These are phyloP conservation scores for Boletus reticuloceps DNA, from an alignment of 768 basidiomycete genomes.

Conservation along the genomic window DNA sequence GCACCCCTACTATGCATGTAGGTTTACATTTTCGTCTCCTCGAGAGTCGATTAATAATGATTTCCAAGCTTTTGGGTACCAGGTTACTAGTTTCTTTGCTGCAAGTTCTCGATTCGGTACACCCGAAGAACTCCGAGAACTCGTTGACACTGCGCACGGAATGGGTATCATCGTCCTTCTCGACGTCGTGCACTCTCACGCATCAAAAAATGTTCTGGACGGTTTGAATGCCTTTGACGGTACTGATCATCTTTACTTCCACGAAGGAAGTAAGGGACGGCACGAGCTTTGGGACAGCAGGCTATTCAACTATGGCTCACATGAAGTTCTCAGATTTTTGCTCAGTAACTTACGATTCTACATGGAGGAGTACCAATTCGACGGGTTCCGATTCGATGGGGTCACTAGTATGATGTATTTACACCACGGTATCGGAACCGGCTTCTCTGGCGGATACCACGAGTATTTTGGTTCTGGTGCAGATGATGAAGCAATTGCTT, in stretches of 20 bases:
- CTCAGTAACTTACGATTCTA: slow-evolving; percentile 94
- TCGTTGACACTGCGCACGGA: slow-evolving; percentile 92
- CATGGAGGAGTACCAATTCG: slow-evolving; percentile 93
- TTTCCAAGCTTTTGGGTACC: slow-evolving; percentile 88
- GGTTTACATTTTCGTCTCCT: slow-evolving; percentile 26
- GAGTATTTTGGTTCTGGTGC: slow-evolving; percentile 91
- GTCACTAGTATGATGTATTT: slow-evolving; percentile 99
- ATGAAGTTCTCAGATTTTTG: slow-evolving; percentile 94
- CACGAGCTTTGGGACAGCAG: slow-evolving; percentile 99
- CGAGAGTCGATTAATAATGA: neutral
- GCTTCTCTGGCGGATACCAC: slow-evolving; percentile 97
- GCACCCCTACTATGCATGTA: slow-evolving; percentile 96
- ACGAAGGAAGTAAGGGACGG: slow-evolving; percentile 83
- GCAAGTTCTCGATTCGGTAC: slow-evolving; percentile 94
- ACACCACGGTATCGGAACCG: slow-evolving; percentile 96
- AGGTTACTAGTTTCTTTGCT: slow-evolving; percentile 96
- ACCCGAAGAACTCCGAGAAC: slow-evolving; percentile 93
- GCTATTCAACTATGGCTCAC: slow-evolving; percentile 92
- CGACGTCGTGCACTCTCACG: slow-evolving; percentile 97
- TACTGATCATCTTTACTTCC: slow-evolving; percentile 97
- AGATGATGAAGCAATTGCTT: slow-evolving; percentile 88
- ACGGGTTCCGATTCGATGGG: slow-evolving; percentile 98
- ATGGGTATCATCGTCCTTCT: slow-evolving; percentile 92
- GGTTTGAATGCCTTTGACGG: slow-evolving; percentile 96
- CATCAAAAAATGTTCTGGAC: slow-evolving; percentile 95